Conservation (phyloP, 306 rosid genomes). For the Mimosa pudica region DNA sequence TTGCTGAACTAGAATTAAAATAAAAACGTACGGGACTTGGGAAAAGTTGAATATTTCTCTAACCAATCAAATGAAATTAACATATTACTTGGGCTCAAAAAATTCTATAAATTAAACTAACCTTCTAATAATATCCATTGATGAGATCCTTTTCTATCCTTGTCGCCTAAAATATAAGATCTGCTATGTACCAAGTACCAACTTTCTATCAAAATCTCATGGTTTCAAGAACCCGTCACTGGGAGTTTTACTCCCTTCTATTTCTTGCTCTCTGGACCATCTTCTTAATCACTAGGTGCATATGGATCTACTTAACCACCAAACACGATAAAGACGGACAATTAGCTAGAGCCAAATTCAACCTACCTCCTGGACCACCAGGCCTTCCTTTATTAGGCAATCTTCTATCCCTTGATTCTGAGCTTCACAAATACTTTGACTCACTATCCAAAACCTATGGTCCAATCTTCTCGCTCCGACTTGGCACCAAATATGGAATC, state of each 20-base stretch:
- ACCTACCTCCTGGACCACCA: no score
- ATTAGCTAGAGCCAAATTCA: no score
- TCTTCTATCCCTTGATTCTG: neutral
- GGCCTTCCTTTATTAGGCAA: no score
- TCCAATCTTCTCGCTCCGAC: constrained; percentile 63
- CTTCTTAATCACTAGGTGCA: neutral
- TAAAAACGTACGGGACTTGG: no score
- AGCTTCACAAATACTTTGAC: constrained; percentile 45
- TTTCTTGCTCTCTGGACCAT: constrained; percentile 24
- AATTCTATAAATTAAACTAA: no score
- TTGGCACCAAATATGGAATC: constrained; percentile 57
- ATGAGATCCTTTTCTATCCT: no score
- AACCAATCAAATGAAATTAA: no score
- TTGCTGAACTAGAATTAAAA: no score
- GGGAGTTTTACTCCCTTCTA: neutral
- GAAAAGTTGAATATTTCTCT: no score
- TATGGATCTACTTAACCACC: constrained; percentile 28
- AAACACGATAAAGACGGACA: neutral
- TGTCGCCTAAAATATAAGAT: neutral
- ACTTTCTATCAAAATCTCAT: neutral
- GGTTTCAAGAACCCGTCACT: neutral
- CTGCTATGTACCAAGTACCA: neutral
- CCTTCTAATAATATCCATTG: constrained; percentile 48
- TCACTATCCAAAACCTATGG: constrained; percentile 52
- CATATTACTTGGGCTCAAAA: no score